Percentiles rank a stretch among this genome's conserved stretches.
These are phyloP conservation scores for Cryptococcus maquisensis DNA, from an alignment of 1,284 basidiomycete genomes.

Conservation along the genomic window DNA sequence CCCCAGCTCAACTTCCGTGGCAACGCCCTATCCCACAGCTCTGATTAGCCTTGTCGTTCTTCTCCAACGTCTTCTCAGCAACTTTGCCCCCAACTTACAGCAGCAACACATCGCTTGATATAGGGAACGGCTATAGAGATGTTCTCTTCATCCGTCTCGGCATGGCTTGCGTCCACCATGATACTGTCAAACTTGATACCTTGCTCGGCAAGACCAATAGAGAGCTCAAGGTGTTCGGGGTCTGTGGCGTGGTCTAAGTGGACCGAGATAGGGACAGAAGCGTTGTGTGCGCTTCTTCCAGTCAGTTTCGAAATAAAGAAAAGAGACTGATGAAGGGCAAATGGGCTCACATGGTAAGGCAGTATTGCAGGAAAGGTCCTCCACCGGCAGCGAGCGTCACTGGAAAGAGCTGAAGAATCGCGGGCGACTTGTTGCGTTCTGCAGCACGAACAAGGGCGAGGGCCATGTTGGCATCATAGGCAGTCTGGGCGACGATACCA, in stretches of 20 bases:
- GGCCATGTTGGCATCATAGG: constrained; percentile 43
- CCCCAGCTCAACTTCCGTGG: constrained; percentile 52
- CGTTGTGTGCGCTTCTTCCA: constrained; percentile 52
- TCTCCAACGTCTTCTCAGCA: not conserved
- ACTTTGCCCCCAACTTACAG: constrained; percentile 8
- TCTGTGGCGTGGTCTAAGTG: constrained; percentile 52
- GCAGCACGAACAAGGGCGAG: constrained; percentile 44
- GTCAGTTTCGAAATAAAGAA: constrained; percentile 31
- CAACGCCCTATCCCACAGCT: constrained; percentile 36
- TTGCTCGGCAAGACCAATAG: constrained; percentile 43
- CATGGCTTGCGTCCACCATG: constrained; percentile 50
- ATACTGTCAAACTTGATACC: constrained; percentile 48
- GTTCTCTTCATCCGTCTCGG: constrained; percentile 49
- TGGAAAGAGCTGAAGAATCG: constrained; percentile 47
- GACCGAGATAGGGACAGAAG: constrained; percentile 49
- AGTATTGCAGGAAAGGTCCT: constrained; percentile 34
- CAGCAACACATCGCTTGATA: constrained; percentile 39
- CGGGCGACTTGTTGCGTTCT: constrained; percentile 40
- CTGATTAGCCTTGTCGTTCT: too few relatives aligned
- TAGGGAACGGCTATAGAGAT: constrained; percentile 44
- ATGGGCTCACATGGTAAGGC: constrained; percentile 31
- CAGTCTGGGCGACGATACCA: constrained; percentile 39
- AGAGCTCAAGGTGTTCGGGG: constrained; percentile 49
- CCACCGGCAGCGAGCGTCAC: constrained; percentile 36
- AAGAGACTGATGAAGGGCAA: not conserved